Base-by-base conservation (phyloP, 768 basidiomycete genomes). In the Naganishia kalamii region DNA sequence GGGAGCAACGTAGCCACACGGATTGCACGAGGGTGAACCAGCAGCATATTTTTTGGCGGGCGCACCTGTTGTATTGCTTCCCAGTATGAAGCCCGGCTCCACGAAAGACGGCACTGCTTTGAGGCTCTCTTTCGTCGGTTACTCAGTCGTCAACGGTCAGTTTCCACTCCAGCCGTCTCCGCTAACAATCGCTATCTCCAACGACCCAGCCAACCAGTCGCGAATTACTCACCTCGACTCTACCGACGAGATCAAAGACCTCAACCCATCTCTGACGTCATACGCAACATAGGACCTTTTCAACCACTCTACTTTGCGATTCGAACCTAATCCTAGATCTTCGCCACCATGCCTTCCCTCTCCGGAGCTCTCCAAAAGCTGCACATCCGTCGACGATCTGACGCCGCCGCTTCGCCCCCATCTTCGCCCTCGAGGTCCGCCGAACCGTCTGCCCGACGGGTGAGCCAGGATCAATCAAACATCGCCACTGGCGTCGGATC, bases 311-410 rank as follows among this genome's bases (percentile, higher is more conserved):
- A 60, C 29, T 23, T 41, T 43, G n/a, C 47, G 19, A 44, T 23
- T 43, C 44, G n/a, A 40, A 25, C n/a, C 5, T 23, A 25, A 46
- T 29, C 27, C 15, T 33, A 3, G 32, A 54, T 17, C 21, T 7
- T 35, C 19, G 32, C 43, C 44, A 66, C 8, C 54, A 70, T 70
- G 69, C 65, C 69, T 17, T 59, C 52, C 17, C 33, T 70, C 29
- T 68, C 69, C 15, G 25, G 37, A 23, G 64, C 65, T 10, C 63
- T 70, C 2, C 40, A 61, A 21, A 70, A 70, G 48, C 66, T 67
- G 13, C 57, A 66, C 13, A 33, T 70, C 29, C 52, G 66, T 27
- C 61, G 66, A 32, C 29, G 48, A 12, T 61, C 65, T 11, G 50
- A 61, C 35, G 54, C 54, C 23, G 54, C 54, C 19, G n/a, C 35